Conservation (phyloP, 192 early-diverging fungal genomes). For the Spizellomyces punctatus region DNA sequence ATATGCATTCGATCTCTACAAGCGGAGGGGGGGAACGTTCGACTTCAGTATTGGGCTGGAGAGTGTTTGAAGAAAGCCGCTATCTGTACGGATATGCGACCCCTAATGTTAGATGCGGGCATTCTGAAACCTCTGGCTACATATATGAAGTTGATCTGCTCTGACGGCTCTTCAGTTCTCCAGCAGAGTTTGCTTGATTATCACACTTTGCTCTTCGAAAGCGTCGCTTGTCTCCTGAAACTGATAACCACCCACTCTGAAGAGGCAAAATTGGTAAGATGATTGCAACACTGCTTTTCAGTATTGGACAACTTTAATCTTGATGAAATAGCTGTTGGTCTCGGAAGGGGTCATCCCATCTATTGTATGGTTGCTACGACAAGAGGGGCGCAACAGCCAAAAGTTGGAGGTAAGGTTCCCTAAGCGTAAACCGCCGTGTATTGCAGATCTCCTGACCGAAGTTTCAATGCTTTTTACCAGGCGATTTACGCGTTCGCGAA, state of each 20-base stretch:
- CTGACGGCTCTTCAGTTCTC: neutral
- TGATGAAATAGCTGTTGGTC: neutral
- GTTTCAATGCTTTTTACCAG: neutral
- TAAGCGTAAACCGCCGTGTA: neutral
- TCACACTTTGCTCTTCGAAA: too few species aligned
- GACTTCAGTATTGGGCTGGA: slow-evolving; percentile 6
- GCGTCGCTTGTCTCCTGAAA: neutral
- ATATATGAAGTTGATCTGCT: neutral
- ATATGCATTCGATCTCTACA: neutral
- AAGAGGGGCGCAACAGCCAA: too few species aligned
- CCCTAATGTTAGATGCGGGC: neutral
- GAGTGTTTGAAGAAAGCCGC: slow-evolving; percentile 1
- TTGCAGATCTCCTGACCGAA: neutral
- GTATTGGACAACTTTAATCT: neutral
- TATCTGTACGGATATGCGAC: slow-evolving; percentile 3
- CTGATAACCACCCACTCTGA: slow-evolving; percentile 11
- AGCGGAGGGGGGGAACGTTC: neutral
- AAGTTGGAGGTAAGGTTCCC: too few species aligned
- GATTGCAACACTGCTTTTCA: too few species aligned
- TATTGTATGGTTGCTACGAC: neutral
- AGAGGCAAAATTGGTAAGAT: slow-evolving; percentile 15
- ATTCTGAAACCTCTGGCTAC: neutral
- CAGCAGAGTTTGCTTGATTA: too few species aligned
- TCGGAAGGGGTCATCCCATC: neutral
- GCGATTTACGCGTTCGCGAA: slow-evolving; percentile 17